Evolutionary conservation across 1,284 basidiomycete genomes (phyloP), one percentile per base, ranked within the genome.

Genomic region (Sphaerobolus stellatus): DNA sequence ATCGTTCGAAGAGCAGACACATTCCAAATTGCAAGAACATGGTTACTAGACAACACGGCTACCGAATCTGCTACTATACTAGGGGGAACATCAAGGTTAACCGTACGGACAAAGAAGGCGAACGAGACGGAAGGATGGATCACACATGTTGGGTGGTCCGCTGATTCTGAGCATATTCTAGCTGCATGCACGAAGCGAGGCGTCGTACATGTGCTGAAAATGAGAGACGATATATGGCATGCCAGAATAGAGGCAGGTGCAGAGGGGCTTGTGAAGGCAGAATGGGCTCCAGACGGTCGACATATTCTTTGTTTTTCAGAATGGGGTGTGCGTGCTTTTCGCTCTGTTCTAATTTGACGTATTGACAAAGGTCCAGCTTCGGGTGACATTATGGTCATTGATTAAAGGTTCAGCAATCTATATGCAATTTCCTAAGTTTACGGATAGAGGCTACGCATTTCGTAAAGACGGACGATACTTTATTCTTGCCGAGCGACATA

Each of bases 261-360:
- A n/a, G 92, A 94, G 74, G 92, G 92, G 11, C 79, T 94, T 36
- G 78, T 83, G 14, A 87, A 83, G 63, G 89, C 85, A 14, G 90
- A 93, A 65, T 95, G 92, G 92, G 88, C 88, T 0, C 88, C 86
- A 2, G 87, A 90, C 62, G 90, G 88, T 7, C 77, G 90, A 40
- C 83, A 83, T 16, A 75, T 94, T 3, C 70, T 94, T n/a, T 92
- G 89, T 61, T 94, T 92, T 70, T 91, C 90, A 3, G 89, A 93
- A 61, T 90, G 89, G 84, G 88, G 86, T 60, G 92, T 94, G 71
- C 75, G 90, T 81, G 4, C 31, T 53, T 34, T 50, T 53, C 36
- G 52, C 47, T 51, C 5, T n/a, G 43, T 48, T 24, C 47, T 25
- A 24, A 27, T 49, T 48, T 38, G 38, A 50, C 47, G 29, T 59